Evolutionary conservation across 805 yeast species (phyloP), one percentile per base, ranked within the genome.

Genomic region (Phaffomyces antillensis): DNA sequence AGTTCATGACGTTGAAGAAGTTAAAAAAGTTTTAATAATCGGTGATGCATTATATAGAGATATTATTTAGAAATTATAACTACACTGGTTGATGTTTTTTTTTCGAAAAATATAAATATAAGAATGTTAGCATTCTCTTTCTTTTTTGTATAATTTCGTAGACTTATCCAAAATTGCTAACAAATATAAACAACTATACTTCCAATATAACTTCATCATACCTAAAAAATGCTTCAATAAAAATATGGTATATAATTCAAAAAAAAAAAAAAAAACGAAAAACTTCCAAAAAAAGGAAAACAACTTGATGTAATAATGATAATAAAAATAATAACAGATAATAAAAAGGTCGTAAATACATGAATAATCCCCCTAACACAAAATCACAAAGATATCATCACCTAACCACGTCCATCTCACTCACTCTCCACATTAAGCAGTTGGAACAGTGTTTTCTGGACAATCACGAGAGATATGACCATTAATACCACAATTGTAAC

Each of bases 381-480:
- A 36, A 37, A 44, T 33, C 24, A 34, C 42, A 44, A 31, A 30
- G 35, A 38, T 37, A 42, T 35, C 39, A 31, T 39, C 50, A 47
- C 50, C 47, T 37, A 44, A 39, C 45, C 44, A 36, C 33, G 13
- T 38, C 42, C 43, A 36, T 23, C 36, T 35, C 46, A 42, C 44
- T 23, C 36, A 32, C 26, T n/a, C n/a, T n/a, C 16, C 36, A 30
- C 17, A 15, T 31, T 13, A 32, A 32, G 37, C 28, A 17, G 42
- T 7, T 25, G 16, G 26, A 30, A 33, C 35, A 32, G 12, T 24
- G 34, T 40, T 40, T 17, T 49, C 37, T 13, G 53, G 17, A 65
- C 96, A 86, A 61, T 82, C 88, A 71, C 77, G 83, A 57, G 96
- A 86, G 60, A 89, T 82, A 72, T 89, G 97, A 54, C 96, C 97